A percentile compares a stretch with the other conserved stretches of the same genome.
Evolutionary conservation across 1,284 basidiomycete species (phyloP).

Genomic region (Flammula alnicola): DNA sequence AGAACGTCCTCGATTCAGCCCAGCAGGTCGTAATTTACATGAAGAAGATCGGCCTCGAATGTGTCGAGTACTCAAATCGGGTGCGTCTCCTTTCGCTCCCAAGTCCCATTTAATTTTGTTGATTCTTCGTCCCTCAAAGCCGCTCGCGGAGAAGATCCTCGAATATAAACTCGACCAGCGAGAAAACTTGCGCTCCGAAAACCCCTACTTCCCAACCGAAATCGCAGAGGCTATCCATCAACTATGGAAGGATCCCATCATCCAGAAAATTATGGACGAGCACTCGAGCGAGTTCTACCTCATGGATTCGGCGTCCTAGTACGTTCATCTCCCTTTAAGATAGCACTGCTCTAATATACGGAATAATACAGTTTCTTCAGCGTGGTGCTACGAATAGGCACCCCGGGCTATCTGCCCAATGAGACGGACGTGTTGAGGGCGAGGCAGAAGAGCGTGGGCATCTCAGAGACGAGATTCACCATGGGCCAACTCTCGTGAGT

Average conservation of each 20-base stretch:
- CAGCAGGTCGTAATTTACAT: slow-evolving; percentile 91
- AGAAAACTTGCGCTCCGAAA: slow-evolving; percentile 39
- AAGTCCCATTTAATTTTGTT: background rate
- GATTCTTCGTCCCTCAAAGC: slow-evolving; percentile 30
- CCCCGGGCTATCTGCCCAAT: slow-evolving; percentile 82
- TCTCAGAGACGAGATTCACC: slow-evolving; percentile 86
- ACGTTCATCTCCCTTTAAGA: slow-evolving; percentile 39
- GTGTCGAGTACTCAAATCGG: slow-evolving; percentile 76
- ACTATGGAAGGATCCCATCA: slow-evolving; percentile 92
- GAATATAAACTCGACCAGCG: slow-evolving; percentile 55
- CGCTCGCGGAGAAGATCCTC: slow-evolving; percentile 64
- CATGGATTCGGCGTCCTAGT: slow-evolving; percentile 96
- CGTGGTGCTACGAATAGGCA: slow-evolving; percentile 83
- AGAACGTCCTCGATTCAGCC: slow-evolving; percentile 88
- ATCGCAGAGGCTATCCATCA: slow-evolving; percentile 82
- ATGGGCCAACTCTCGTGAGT: slow-evolving; percentile 77
- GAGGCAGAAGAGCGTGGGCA: slow-evolving; percentile 91
- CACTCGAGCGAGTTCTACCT: slow-evolving; percentile 90
- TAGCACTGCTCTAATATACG: no score
- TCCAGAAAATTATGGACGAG: slow-evolving; percentile 83
- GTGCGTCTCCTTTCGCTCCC: slow-evolving; percentile 42
- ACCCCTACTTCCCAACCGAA: slow-evolving; percentile 61
- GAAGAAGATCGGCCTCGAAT: slow-evolving; percentile 88
- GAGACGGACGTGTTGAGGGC: slow-evolving; percentile 91
- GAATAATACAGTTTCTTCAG: slow-evolving; percentile 89